Base-by-base conservation (phyloP, 78 protist species). In the Tieghemostelium lacteum region DNA sequence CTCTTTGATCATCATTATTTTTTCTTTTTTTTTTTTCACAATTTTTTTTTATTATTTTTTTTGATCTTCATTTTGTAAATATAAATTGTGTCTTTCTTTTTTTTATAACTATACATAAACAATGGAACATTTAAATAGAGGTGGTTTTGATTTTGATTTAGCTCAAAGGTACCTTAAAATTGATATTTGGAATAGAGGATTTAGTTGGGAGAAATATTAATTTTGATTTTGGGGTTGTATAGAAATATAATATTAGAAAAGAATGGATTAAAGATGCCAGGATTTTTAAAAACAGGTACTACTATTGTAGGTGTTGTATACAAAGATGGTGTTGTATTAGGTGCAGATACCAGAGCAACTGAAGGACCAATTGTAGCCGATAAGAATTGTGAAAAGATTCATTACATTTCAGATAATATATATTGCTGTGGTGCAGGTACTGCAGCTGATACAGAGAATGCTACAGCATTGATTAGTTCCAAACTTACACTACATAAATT, bases 401-500 rank as follows among this genome's bases (percentile, higher is more conserved):
- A 99, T 87, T 96, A 97, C 94, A 97, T 99, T 12, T 97, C 99
- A 17, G 97, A 96, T 63, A 98, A 98, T 71, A 97, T 99, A n/a
- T 97, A 73, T 52, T 98, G 99, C 93, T 96, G 99, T 55, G 99
- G 99, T 20, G 99, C 99, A 2, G 99, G 99, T 26, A 99, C 99
- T 0, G 97, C 99, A 0, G 99, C 99, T 0, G 99, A 99, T 78
- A 96, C 98, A 14, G 99, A 98, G 45, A 54, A 66, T 52, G 67
- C 93, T 37, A 93, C 94, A 0, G 93, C 62, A 26, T 50, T 93
- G 34, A 85, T 93, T 58, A 55, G 80, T 16, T 86, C 93, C 1
- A 70, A 93, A 71, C 54, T 93, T 17, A 72, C 64, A 40, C 29
- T 93, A 24, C 95, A 86, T 57, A 31, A 85, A 54, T n/a, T 93